These are phyloP conservation scores for Waltergamsia citrina DNA, from an alignment of 2,329 filamentous ascomycete species.

Conservation along the genomic window DNA sequence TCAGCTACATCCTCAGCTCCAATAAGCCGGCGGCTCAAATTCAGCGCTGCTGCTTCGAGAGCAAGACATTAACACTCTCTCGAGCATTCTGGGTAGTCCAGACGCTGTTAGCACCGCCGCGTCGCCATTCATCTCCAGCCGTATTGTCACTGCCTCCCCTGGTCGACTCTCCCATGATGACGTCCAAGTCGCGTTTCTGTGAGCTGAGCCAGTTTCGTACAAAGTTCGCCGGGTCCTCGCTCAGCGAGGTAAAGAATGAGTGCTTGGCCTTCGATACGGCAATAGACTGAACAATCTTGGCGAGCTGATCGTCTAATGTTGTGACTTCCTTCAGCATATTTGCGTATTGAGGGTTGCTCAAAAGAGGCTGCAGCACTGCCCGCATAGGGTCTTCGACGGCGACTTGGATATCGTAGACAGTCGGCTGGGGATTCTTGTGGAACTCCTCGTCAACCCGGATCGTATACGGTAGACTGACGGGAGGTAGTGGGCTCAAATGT, in stretches of 20 bases:
- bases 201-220: slow-evolving; percentile 81
- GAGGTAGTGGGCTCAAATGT: slow-evolving; percentile 71
- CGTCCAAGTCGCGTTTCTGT: slow-evolving; percentile 83
- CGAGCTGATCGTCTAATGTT: slow-evolving; percentile 74
- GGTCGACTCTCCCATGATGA: slow-evolving; percentile 74
- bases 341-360: slow-evolving; percentile 61
- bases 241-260: slow-evolving; percentile 71
- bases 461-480: slow-evolving; percentile 80
- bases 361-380: slow-evolving; percentile 52
- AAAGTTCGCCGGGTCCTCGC: slow-evolving; percentile 75
- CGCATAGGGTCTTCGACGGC: slow-evolving; percentile 75
- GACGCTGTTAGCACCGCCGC: slow-evolving; percentile 42
- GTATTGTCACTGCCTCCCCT: slow-evolving; percentile 49
- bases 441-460: slow-evolving; percentile 86
- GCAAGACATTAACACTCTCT: slow-evolving; percentile 53
- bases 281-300: slow-evolving; percentile 73
- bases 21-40: no score
- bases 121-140: slow-evolving; percentile 59
- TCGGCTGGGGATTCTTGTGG: slow-evolving; percentile 64
- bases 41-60: slow-evolving; percentile 36
- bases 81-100: slow-evolving; percentile 49
- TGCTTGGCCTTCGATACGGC: slow-evolving; percentile 83
- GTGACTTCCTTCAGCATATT: slow-evolving; percentile 68
- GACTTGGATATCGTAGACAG: slow-evolving; percentile 84
- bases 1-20: background rate